Evolutionary conservation across 106 monocot species (phyloP).

Genomic region (Amphibolis antarctica): DNA sequence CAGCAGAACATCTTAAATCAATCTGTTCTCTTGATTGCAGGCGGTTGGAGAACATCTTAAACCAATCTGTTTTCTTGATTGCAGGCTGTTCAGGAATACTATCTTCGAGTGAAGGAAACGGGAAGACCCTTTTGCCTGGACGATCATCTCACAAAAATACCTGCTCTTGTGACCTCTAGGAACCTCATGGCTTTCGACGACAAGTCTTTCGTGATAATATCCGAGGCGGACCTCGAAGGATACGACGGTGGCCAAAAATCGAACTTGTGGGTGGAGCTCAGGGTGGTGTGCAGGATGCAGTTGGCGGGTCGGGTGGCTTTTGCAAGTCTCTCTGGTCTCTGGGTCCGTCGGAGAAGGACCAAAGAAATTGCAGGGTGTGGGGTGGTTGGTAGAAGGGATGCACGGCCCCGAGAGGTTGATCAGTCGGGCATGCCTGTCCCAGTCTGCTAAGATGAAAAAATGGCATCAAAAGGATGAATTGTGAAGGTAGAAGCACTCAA

Average conservation of each 20-base stretch:
- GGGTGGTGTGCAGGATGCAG: conserved; percentile 57
- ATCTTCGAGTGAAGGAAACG: conserved; percentile 28
- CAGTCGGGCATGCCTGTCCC: no score
- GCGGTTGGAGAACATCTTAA: not conserved
- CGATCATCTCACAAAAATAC: conserved; percentile 14
- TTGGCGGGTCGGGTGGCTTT: conserved; percentile 59
- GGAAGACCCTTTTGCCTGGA: conserved; percentile 17
- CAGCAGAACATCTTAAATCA: not conserved
- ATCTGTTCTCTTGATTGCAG: not conserved
- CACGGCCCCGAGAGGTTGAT: conserved; percentile 43
- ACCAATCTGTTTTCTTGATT: not conserved
- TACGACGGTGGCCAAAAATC: conserved; percentile 14
- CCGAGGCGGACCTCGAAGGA: conserved; percentile 69
- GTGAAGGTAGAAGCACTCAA: conserved; percentile 9
- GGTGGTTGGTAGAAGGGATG: conserved; percentile 22
- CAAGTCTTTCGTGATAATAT: conserved; percentile 56
- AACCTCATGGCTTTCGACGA: conserved; percentile 47
- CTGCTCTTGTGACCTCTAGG: conserved; percentile 14
- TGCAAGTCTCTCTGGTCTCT: conserved; percentile 52
- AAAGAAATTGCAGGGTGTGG: not conserved
- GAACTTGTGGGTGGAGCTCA: conserved; percentile 49
- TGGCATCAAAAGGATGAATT: no score
- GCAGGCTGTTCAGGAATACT: conserved; percentile 85
- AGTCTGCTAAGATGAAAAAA: conserved; percentile 26
- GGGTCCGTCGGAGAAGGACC: conserved; percentile 21